Conservation (phyloP, 805 yeast species). For the Ogataea sp. region DNA sequence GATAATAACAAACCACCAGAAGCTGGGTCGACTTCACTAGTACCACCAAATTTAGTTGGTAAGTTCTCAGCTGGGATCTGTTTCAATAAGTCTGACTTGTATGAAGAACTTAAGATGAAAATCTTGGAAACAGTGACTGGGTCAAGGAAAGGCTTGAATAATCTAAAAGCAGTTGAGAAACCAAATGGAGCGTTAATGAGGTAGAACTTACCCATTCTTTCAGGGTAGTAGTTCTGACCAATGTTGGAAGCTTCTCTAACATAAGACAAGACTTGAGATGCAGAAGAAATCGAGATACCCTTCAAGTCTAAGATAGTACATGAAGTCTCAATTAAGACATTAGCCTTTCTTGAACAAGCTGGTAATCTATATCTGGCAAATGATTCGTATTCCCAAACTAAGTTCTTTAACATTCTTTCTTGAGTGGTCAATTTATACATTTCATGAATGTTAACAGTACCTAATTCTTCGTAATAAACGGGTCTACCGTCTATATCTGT, state of each 20-base stretch:
- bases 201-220: slow-evolving; percentile 98
- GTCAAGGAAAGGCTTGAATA: slow-evolving; percentile 90
- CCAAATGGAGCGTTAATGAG: slow-evolving; percentile 97
- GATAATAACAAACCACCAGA: slow-evolving; percentile 80
- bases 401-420: slow-evolving; percentile 91
- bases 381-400: slow-evolving; percentile 97
- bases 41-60: slow-evolving; percentile 88
- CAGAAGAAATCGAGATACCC: slow-evolving; percentile 81
- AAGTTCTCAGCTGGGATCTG: slow-evolving; percentile 93
- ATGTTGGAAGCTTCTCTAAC: slow-evolving; percentile 89
- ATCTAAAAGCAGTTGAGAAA: slow-evolving; percentile 84
- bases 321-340: slow-evolving; percentile 81
- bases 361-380: slow-evolving; percentile 80
- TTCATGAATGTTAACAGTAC: slow-evolving; percentile 80
- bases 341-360: slow-evolving; percentile 83
- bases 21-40: slow-evolving; percentile 51
- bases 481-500: slow-evolving; percentile 97
- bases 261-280: slow-evolving; percentile 77
- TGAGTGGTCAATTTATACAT: slow-evolving; percentile 92
- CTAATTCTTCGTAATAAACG: slow-evolving; percentile 88
- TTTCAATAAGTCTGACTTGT: slow-evolving; percentile 74
- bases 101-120: slow-evolving; percentile 73
- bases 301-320: slow-evolving; percentile 94
- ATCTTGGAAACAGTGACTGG: slow-evolving; percentile 97
- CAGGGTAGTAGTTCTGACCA: slow-evolving; percentile 97